These are phyloP conservation scores for Saccharomycopsis oosterbeekiorum DNA, from an alignment of 805 yeast genomes.

Conservation along the genomic window DNA sequence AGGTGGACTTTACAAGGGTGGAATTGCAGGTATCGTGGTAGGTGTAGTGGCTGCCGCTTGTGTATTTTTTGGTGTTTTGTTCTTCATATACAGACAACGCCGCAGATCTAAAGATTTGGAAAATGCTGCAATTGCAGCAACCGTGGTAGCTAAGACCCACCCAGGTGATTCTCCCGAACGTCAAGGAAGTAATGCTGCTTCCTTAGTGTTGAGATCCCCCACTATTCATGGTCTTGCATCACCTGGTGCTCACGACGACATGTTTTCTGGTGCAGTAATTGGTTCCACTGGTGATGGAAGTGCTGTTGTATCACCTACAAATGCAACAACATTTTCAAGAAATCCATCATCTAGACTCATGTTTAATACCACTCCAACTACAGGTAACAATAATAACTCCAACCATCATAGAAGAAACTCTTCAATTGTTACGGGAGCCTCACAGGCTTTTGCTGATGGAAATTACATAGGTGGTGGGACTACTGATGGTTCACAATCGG, in stretches of 20 bases:
- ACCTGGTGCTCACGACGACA: slow-evolving; percentile 5
- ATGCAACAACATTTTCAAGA: slow-evolving; percentile 9
- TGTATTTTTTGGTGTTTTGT: slow-evolving; percentile 11
- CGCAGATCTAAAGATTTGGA: slow-evolving; percentile 13
- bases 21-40: slow-evolving; percentile 17
- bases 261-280: slow-evolving; percentile 7
- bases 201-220: background rate
- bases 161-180: slow-evolving; percentile 9
- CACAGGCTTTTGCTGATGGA: background rate
- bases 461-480: background rate
- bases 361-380: background rate
- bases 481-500: background rate
- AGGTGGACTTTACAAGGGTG: slow-evolving; percentile 6
- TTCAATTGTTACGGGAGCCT: background rate
- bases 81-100: slow-evolving; percentile 18
- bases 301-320: slow-evolving; percentile 2
- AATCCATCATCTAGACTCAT: slow-evolving; percentile 14
- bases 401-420: background rate
- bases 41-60: slow-evolving; percentile 15
- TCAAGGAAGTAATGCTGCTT: slow-evolving; percentile 6
- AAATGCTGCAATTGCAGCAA: slow-evolving; percentile 16
- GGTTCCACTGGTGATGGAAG: slow-evolving; percentile 18
- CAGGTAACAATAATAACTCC: background rate
- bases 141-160: slow-evolving; percentile 15
- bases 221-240: background rate